Base-by-base conservation (phyloP, 2,329 filamentous ascomycete species). In the Cephalotrichum gorgonifer region DNA sequence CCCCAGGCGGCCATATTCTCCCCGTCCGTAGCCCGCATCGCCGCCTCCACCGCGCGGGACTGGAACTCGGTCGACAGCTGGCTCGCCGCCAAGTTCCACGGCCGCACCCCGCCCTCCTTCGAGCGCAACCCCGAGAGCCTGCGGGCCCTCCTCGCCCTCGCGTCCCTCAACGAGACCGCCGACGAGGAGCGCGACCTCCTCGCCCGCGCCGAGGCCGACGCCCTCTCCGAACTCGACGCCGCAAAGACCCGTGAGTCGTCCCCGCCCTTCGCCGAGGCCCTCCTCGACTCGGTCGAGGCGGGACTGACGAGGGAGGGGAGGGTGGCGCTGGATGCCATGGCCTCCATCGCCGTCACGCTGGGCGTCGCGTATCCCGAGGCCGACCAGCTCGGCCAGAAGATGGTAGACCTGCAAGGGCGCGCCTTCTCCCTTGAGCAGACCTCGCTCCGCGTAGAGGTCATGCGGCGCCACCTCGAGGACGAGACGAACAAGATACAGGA, bases 61-160 rank as follows among this genome's bases (percentile, higher is more conserved):
- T 97, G 91, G 91, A 83, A 82, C 49, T 88, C 86, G 55, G 78
- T 96, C 56, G 88, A 94, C 65, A 72, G 73, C 57, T 97, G 91
- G 90, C 79, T 96, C 11, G 72, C 75, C 43, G 75, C 78, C 51
- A 86, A 86, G 60, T 86, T 86, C 56, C 72, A 72, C 42, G 76
- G 78, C 27, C 78, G 76, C 43, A 62, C 75, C 0, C 69, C 83
- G 0, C 89, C 88, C 0, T 62, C 73, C 1, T 95, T 95, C 63
- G 91, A 97, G 68, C 83, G 88, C 58, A 96, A 93, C 60, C 75
- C 84, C 27, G 86, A 91, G 43, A 96, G 90, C 0, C 73, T 95
- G 45, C 83, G 81, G 54, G 81, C 76, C 1, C 74, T 95, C 4
- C 75, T 94, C 8, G 78, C 83, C 25, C 73, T 95, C 7, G 86